phyloP scores from a whole-genome alignment of 2,329 filamentous ascomycete species.

The Trichophyton mentagrophytes region DNA sequence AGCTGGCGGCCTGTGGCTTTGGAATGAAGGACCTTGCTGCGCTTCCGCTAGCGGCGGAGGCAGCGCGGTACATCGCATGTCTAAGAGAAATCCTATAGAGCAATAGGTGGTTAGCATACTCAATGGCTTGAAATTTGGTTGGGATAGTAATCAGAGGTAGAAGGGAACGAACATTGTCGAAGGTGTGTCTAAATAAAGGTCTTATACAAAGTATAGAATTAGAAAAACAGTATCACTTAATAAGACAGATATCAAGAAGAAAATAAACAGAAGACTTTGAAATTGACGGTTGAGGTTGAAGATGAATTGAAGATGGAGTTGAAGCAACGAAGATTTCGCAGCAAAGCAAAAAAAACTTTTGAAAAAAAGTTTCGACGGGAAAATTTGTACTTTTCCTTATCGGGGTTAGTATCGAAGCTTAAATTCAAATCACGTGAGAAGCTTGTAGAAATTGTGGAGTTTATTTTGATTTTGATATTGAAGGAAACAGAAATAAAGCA shows the following conservation, averaged over 20 bases:
- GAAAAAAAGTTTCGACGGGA: background rate
- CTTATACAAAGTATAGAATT: background rate
- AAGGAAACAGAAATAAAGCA: background rate
- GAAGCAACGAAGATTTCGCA: background rate
- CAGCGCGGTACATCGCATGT: slow-evolving; percentile 11
- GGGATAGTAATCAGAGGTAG: background rate
- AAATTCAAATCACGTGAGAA: background rate
- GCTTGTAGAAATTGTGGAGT: background rate
- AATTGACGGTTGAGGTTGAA: background rate
- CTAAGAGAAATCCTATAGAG: slow-evolving; percentile 11
- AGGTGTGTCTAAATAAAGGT: background rate
- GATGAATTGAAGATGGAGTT: background rate
- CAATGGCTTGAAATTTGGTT: background rate
- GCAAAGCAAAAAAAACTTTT: background rate
- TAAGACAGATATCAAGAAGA: background rate
- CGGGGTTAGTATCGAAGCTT: background rate
- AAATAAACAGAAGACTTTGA: background rate
- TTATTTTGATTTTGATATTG: background rate
- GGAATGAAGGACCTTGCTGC: slow-evolving; percentile 2
- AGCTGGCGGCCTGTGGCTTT: slow-evolving; percentile 2
- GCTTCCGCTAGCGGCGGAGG: slow-evolving; percentile 1
- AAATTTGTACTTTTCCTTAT: background rate
- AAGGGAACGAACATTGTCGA: slow-evolving; percentile 7
- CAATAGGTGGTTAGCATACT: background rate
- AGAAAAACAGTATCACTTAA: background rate